Percentiles rank a stretch among this genome's conserved stretches.
phyloP scores from a whole-genome alignment of 2,329 filamentous ascomycete genomes.

The Alternaria triticina region DNA sequence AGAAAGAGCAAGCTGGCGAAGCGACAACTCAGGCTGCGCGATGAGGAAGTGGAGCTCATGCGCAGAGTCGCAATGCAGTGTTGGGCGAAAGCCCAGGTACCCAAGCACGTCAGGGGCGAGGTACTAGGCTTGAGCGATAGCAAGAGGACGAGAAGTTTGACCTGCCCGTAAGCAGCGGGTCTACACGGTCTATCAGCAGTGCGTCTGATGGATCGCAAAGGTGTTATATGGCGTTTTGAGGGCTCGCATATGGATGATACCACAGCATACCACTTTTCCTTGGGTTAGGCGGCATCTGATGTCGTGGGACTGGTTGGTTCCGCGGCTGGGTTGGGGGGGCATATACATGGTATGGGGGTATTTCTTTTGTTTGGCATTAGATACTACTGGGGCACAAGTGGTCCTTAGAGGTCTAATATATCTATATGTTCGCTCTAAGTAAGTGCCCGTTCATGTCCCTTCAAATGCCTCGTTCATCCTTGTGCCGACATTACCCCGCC shows the following conservation, averaged over 20 bases:
- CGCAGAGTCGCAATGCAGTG: conserved; percentile 51
- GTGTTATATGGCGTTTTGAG: conserved; percentile 3
- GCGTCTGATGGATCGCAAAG: background rate
- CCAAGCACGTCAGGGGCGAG: conserved; percentile 33
- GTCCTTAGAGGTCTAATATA: background rate
- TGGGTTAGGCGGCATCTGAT: background rate
- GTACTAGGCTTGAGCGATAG: conserved; percentile 21
- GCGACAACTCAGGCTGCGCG: conserved; percentile 52
- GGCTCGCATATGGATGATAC: conserved; percentile 19
- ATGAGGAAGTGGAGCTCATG: conserved; percentile 53
- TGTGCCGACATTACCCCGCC: background rate
- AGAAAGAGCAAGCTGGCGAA: conserved; percentile 53
- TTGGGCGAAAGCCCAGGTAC: conserved; percentile 47
- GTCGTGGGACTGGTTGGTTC: background rate
- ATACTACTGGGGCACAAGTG: background rate
- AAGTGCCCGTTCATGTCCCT: background rate
- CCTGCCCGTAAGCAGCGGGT: conserved; percentile 31
- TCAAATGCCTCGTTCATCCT: background rate
- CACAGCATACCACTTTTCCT: conserved; percentile 13
- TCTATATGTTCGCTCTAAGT: background rate
- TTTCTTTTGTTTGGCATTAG: conserved; percentile 12
- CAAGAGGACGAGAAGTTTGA: conserved; percentile 38
- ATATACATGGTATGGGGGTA: background rate
- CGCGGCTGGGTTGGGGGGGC: background rate
- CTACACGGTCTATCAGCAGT: background rate